Evolutionary conservation across 108 stramenopile species (phyloP), one percentile per base, ranked within the genome.

Genomic region (Mediolabrus comicus): DNA sequence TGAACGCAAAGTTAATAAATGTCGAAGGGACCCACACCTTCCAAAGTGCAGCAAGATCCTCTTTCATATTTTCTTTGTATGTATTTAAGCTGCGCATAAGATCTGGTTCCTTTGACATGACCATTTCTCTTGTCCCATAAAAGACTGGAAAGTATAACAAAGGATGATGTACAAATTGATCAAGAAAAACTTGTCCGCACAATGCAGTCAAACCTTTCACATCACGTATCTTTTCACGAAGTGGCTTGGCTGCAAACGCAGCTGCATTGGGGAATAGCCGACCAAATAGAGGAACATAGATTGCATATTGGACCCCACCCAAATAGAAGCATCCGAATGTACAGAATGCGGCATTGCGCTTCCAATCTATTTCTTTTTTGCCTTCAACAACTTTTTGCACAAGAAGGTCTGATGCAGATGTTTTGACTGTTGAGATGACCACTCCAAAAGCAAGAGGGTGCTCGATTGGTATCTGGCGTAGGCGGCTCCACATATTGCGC

Each of bases 131-230:
- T 4, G 92, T 89, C 17, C 46, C 72, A 71, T 97, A 97, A 83
- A 97, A 97, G 6, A 84, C 92, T 16, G 96, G 96, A 70, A 97
- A 97, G 72, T 97, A 97, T 74, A 93, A 80, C 9, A 95, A 53
- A 9, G 96, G 96, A 79, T 97, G 96, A 77, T 92, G 88, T 0
- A 92, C 83, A 67, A 75, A 84, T 62, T 86, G 84, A 75, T 87
- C 89, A n/a, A 90, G 36, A 52, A 84, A 84, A 3, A 86, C 80
- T 58, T 85, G 79, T 16, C 71, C 81, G 24, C 28, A 56, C 29
- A 88, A 26, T 25, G 69, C 67, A 2, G 28, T 10, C 36, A 90
- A 70, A 17, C 93, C 95, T 49, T 67, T 67, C 19, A 62, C 55
- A 67, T 94, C 92, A 52, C 74, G 81, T 25, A 92, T 10, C 75